phyloP scores from a whole-genome alignment of 2,329 filamentous ascomycete species.

The Phialophora expanda region DNA sequence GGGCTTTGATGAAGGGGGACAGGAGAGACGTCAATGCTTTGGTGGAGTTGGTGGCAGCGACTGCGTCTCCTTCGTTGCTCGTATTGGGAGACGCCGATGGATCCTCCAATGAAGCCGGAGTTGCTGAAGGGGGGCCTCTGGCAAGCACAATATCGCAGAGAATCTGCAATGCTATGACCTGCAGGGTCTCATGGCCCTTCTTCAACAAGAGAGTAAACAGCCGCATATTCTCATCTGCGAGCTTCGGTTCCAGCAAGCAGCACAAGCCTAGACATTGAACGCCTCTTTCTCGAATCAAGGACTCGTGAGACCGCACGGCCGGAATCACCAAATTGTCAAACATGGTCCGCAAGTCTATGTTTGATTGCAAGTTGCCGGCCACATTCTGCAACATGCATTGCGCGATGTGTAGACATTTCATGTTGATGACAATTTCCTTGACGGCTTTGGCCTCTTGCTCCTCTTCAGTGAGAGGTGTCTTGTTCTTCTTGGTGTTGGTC shows the following conservation, averaged over 20 bases:
- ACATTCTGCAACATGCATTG: conserved; percentile 98
- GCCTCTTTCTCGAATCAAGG: conserved; percentile 87
- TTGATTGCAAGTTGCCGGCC: conserved; percentile 82
- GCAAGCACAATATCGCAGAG: conserved; percentile 91
- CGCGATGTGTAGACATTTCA: conserved; percentile 96
- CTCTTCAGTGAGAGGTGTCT: conserved; percentile 32
- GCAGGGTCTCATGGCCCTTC: conserved; percentile 87
- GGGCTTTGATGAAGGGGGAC: conserved; percentile 65
- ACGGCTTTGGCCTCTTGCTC: conserved; percentile 73
- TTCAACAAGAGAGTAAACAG: conserved; percentile 96
- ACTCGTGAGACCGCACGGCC: conserved; percentile 89
- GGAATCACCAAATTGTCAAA: conserved; percentile 96
- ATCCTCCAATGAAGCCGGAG: conserved; percentile 46
- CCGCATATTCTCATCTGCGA: conserved; percentile 88
- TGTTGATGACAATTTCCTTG: conserved; percentile 92
- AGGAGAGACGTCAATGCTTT: conserved; percentile 58
- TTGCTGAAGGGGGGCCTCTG: conserved; percentile 59
- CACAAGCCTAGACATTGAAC: conserved; percentile 88
- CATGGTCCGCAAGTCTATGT: conserved; percentile 93
- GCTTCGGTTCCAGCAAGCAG: conserved; percentile 84
- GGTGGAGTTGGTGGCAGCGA: conserved; percentile 11
- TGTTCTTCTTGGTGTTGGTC: conserved; percentile 24
- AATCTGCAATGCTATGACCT: conserved; percentile 88
- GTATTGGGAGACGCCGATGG: not conserved
- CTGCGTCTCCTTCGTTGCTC: conserved; percentile 40